phyloP scores from a whole-genome alignment of 495 filamentous ascomycete genomes.

The Trichocladium uniseriatum region DNA sequence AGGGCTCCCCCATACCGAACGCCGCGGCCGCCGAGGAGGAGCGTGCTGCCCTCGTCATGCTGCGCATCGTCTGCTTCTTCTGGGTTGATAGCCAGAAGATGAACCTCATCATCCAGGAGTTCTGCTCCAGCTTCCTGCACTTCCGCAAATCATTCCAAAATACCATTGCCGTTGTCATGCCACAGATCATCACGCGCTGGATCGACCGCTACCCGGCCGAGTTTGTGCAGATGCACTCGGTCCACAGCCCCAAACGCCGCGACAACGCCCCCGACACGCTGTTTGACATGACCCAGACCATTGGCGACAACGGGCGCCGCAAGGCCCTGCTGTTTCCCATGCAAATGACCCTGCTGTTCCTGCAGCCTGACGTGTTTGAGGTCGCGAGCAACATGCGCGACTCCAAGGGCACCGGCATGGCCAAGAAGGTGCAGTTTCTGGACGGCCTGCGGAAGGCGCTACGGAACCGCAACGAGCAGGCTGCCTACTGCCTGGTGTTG shows the following conservation, averaged over 20 bases:
- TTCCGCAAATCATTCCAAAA: constrained; percentile 54
- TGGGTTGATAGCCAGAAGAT: constrained; percentile 54
- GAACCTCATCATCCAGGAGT: constrained; percentile 49
- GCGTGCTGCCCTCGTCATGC: constrained; percentile 36
- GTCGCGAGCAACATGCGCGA: constrained; percentile 53
- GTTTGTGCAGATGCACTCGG: constrained; percentile 49
- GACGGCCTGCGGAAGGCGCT: constrained; percentile 51
- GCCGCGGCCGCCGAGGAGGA: constrained; percentile 43
- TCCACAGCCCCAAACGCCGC: constrained; percentile 41
- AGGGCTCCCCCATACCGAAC: constrained; percentile 27
- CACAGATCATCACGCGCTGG: constrained; percentile 52
- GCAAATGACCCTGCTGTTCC: constrained; percentile 50
- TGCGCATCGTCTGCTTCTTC: constrained; percentile 48
- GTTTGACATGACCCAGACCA: constrained; percentile 52
- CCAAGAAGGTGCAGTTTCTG: constrained; percentile 53
- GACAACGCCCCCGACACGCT: constrained; percentile 54
- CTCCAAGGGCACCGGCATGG: constrained; percentile 46
- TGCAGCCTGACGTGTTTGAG: constrained; percentile 56
- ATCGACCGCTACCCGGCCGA: constrained; percentile 52
- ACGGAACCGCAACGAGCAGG: constrained; percentile 47
- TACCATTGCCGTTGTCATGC: constrained; percentile 48
- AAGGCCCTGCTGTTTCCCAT: constrained; percentile 50
- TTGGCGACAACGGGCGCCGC: constrained; percentile 44
- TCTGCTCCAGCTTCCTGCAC: constrained; percentile 53
- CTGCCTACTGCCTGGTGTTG: constrained; percentile 51